These are phyloP conservation scores for Metschnikowia cubensis DNA, from an alignment of 805 yeast species.

Conservation along the genomic window DNA sequence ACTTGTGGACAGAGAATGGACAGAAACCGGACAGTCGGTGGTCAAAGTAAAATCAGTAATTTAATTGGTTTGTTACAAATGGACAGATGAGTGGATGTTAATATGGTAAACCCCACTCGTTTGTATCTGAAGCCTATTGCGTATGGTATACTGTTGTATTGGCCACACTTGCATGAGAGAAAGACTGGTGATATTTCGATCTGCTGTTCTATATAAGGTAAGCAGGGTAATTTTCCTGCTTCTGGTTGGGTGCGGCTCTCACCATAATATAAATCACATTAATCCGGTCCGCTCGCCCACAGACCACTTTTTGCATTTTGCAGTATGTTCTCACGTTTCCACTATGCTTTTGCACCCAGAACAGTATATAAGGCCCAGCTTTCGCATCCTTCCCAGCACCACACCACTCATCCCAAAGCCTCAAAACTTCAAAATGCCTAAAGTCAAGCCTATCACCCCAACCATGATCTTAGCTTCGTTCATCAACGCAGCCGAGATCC, in stretches of 20 bases:
- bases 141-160: no score
- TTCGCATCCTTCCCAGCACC: neutral
- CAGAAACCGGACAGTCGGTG: no score
- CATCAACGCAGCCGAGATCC: constrained; percentile 11
- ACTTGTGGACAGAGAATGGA: neutral
- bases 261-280: neutral
- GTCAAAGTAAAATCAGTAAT: no score
- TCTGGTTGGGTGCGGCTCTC: no score
- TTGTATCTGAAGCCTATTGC: no score
- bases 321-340: neutral
- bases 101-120: no score
- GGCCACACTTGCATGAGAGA: no score
- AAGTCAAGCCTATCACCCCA: constrained; percentile 15
- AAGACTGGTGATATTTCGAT: no score
- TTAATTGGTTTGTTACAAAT: no score
- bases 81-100: no score
- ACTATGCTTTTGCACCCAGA: constrained; percentile 5
- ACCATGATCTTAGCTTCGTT: constrained; percentile 11
- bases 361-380: neutral
- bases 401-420: neutral
- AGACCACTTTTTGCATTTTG: neutral
- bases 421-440: constrained; percentile 6
- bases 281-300: neutral
- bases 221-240: no score
- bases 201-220: no score